Conservation (phyloP, 2,329 filamentous ascomycete genomes). For the Bipolaris gigantea region DNA sequence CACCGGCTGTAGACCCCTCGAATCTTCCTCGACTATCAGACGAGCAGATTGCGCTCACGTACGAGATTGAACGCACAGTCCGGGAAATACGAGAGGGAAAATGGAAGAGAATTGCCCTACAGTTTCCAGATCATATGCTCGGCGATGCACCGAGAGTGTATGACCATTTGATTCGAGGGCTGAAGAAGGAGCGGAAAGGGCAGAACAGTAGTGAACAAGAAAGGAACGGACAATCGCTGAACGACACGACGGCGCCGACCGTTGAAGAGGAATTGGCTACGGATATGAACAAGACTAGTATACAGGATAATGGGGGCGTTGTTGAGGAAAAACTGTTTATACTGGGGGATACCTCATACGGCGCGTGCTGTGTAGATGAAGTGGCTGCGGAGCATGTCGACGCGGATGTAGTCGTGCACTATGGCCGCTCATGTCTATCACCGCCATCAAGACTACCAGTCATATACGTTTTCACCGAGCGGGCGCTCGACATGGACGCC, state of each 20-base stretch:
- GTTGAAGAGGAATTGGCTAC: slow-evolving; percentile 21
- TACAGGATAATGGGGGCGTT: slow-evolving; percentile 14
- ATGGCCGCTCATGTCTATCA: slow-evolving; percentile 88
- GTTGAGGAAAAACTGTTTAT: slow-evolving; percentile 67
- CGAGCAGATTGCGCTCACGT: slow-evolving; percentile 72
- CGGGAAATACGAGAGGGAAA: slow-evolving; percentile 70
- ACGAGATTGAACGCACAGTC: slow-evolving; percentile 83
- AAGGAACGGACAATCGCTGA: slow-evolving; percentile 3
- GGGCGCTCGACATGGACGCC: slow-evolving; percentile 64
- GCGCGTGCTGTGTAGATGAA: slow-evolving; percentile 95
- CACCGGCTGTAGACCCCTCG: slow-evolving; percentile 45
- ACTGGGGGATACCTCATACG: slow-evolving; percentile 93
- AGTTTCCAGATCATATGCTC: slow-evolving; percentile 94
- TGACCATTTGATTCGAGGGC: slow-evolving; percentile 61
- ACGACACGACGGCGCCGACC: slow-evolving; percentile 2
- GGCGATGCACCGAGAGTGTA: slow-evolving; percentile 81
- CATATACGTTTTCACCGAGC: slow-evolving; percentile 84
- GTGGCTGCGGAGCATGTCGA: slow-evolving; percentile 91
- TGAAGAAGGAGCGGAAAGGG: slow-evolving; percentile 42
- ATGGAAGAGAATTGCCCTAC: slow-evolving; percentile 81
- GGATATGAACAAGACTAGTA: slow-evolving; percentile 16
- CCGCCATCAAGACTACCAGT: slow-evolving; percentile 86
- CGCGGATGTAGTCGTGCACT: slow-evolving; percentile 91
- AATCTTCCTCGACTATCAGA: slow-evolving; percentile 54
- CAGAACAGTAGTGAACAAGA: slow-evolving; percentile 6